Evolutionary conservation across 768 basidiomycete genomes (phyloP), one percentile per base, ranked within the genome.

Genomic region (Boletus rufocinnamomeus): DNA sequence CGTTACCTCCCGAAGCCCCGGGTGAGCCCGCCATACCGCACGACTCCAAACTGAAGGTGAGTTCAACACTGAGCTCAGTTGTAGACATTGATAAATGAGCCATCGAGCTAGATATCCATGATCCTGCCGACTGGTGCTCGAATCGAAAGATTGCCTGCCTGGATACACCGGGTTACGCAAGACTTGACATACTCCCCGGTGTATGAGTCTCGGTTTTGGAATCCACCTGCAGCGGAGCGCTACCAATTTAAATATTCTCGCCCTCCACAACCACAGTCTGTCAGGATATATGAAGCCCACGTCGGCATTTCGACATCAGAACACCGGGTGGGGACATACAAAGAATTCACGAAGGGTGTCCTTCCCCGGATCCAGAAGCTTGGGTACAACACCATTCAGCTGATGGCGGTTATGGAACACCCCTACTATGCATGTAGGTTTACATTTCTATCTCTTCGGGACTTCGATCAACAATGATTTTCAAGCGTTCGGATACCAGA

Each of bases 151-250:
- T 71, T 98, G 41, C 96, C 97, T 5, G 86, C 91, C 5, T 99
- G 96, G 97, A 95, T 93, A 67, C 87, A 75, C 56, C 91, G 96
- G 60, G 96, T 98, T 60, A 98, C 96, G 6, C 97, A 99, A 72
- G 94, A 99, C 71, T 77, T 98, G 57, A 71, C 76, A 49, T 84
- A 93, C 44, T 98, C 97, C 19, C 91, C 94, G 16, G 82, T 91
- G 7, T 99, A 96, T 72, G 97, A 99, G 60, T 92, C 93, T 21
- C 87, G 93, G n/a, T 97, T 99, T 76, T 99, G 97, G 97, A 98
- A 98, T 72, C 97, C 97, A 2, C 87, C 93, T 21, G 68, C 77
- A 41, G 76, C 80, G 27, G 77, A 91, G 62, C 77, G 69, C 49
- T 97, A 98, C 77, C 77, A 79, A 30, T 96, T 96, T 78, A 96